Base-by-base conservation (phyloP, 1,139 yeast species). In the Yamadazyma oceani region DNA sequence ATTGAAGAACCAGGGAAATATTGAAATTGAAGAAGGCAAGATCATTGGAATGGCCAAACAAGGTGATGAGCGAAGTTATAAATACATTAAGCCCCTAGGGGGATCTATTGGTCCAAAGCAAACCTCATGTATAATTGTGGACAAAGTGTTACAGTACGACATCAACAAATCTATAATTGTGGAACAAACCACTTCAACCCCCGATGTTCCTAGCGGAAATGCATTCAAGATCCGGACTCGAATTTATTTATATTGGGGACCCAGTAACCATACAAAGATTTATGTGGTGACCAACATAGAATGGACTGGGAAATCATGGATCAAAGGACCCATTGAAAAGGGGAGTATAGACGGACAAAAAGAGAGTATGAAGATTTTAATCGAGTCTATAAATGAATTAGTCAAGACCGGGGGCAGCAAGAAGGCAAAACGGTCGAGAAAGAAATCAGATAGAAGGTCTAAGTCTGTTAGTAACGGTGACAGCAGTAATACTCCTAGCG, bases 251-350 rank as follows among this genome's bases (percentile, higher is more conserved):
- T 75, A 82, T 31, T 94, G 98, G 98, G 95, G 78, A 1, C 72
- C 73, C 2, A 73, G 77, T 46, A 88, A 89, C 59, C 46, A 65
- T 9, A 88, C 97, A 3, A 73, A 71, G 39, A 46, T 90, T 33
- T 66, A 69, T 35, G 80, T 82, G 13, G 70, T 81, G 4, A 83
- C 95, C 0, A 66, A 74, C 38, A 78, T 90, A 43, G 86, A 84
- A 34, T 94, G 98, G 98, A 73, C 86, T 4, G 95, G 90, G n/a
- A 87, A 86, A 57, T 83, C 95, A 23, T 86, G 97, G 89, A 78
- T 90, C 50, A 88, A 89, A 60, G 83, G 95, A 13, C 85, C 95
- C 0, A 82, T 94, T 49, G 98, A 94, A 57, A 89, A 83, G 54
- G 97, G 97, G 6, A 79, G 95, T 12, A 78, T 85, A 38, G 95